Evolutionary conservation across 2,329 filamentous ascomycete species (phyloP), one percentile per base, ranked within the genome.

Genomic region (Cucurbitaria berberidis): DNA sequence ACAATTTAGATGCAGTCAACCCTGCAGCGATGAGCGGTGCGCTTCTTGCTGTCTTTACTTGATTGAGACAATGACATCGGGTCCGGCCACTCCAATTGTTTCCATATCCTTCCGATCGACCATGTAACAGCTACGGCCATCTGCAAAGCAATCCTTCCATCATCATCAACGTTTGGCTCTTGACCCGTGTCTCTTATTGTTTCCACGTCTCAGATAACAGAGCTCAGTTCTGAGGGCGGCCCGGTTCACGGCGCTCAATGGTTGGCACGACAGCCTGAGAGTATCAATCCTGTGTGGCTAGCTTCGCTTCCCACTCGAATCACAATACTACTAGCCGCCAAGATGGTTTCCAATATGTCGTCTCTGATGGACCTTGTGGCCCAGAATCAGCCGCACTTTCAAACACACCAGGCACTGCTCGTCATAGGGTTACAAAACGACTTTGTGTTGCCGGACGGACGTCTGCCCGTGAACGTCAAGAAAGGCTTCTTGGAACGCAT

Each of bases 401-500:
- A 83, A 57, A 86, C 84, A 21, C 78, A 82, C 51, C 84, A 86
- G 76, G 93, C 91, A 1, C 81, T 99, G 38, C 80, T 98, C 18
- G 78, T 96, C 16, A 82, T 97, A 59, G 93, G 96, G 67, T 84
- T 96, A 30, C 95, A 98, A 70, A 91, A 96, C 66, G 93, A 97
- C 73, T 96, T 98, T 67, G 78, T 96, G 52, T 81, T 85, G 6
- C 77, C 84, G 1, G 81, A 85, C 45, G 89, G 90, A 48, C 84
- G 86, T 22, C 76, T 97, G 18, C 83, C 86, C 11, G 84, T 93
- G 45, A 78, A 79, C 30, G 82, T 85, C 38, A 85, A 86, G 3
- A 75, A 82, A 3, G 84, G 85, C 9, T 90, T 93, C 57, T 73
- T 95, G 39, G 81, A 88, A 34, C 85, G 84, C 24, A 84, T 92